Conservation (phyloP, 805 yeast genomes). For the Debaryomyces tyrocola region DNA sequence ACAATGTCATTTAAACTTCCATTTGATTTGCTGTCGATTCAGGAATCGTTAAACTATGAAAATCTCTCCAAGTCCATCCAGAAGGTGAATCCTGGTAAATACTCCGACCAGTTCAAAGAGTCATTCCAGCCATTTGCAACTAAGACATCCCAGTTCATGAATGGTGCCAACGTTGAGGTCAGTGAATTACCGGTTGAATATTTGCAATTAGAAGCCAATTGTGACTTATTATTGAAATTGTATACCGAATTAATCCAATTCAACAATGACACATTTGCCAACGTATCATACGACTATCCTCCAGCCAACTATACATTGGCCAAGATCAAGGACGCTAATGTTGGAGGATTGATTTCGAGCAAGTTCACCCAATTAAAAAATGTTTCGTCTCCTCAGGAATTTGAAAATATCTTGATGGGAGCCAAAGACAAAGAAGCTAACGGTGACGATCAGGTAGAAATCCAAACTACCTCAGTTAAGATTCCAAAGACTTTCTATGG, state of each 20-base stretch:
- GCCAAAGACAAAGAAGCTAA: slow-evolving; percentile 12
- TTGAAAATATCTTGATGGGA: slow-evolving; percentile 56
- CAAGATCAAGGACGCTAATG: slow-evolving; percentile 66
- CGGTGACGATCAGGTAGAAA: slow-evolving; percentile 15
- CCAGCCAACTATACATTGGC: slow-evolving; percentile 50
- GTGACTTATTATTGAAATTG: slow-evolving; percentile 61
- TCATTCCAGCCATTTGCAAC: slow-evolving; percentile 54
- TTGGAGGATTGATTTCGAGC: slow-evolving; percentile 55
- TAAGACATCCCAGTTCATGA: slow-evolving; percentile 56
- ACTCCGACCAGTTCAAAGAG: slow-evolving; percentile 46
- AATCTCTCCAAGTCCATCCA: slow-evolving; percentile 38
- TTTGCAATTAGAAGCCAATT: slow-evolving; percentile 61
- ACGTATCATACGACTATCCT: slow-evolving; percentile 80
- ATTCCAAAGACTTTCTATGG: slow-evolving; percentile 75
- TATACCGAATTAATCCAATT: slow-evolving; percentile 50
- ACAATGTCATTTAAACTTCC: slow-evolving; percentile 42
- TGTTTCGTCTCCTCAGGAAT: slow-evolving; percentile 67
- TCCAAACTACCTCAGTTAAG: slow-evolving; percentile 33
- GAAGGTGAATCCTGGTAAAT: slow-evolving; percentile 37
- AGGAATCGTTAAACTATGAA: slow-evolving; percentile 41
- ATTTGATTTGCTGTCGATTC: slow-evolving; percentile 38
- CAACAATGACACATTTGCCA: slow-evolving; percentile 58
- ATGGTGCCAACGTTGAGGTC: slow-evolving; percentile 51
- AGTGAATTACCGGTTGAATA: slow-evolving; percentile 77
- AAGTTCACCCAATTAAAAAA: slow-evolving; percentile 60